A percentile compares a stretch with the other conserved stretches of the same genome.
phyloP scores from a whole-genome alignment of 176 grass and related monocot species.

The Saccharum officinarum region DNA sequence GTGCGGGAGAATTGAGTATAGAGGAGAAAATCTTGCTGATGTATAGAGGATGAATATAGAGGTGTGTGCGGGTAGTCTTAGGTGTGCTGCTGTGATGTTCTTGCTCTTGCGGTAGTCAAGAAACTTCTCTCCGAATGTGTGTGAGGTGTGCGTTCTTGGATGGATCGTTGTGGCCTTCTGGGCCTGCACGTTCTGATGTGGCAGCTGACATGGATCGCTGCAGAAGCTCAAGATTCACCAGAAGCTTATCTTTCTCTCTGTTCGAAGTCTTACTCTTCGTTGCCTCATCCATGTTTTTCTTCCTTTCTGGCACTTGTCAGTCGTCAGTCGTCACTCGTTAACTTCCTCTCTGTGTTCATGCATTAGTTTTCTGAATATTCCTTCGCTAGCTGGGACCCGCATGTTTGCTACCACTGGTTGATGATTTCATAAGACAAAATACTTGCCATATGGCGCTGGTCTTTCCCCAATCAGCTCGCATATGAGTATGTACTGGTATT shows the following conservation, averaged over 20 bases:
- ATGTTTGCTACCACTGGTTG: not conserved
- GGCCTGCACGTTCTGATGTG: slow-evolving; percentile 8
- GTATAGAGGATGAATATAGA: too few species aligned
- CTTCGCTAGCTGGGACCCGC: not conserved
- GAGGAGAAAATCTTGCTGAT: too few species aligned
- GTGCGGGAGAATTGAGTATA: too few species aligned
- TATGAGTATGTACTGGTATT: not conserved
- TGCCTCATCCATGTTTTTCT: not conserved
- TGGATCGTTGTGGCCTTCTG: not conserved
- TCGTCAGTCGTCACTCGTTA: not conserved
- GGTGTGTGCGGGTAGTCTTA: too few species aligned
- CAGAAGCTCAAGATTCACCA: not conserved
- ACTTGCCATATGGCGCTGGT: not conserved
- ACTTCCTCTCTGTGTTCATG: not conserved
- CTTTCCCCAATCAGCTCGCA: not conserved
- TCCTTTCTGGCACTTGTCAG: not conserved
- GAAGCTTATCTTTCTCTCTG: not conserved
- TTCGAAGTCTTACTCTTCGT: not conserved
- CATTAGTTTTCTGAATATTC: not conserved
- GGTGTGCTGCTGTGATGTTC: not conserved
- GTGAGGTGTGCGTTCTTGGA: not conserved
- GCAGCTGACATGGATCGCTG: not conserved
- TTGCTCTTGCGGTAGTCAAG: not conserved
- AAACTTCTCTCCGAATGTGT: not conserved
- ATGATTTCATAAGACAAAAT: not conserved